Percentiles rank a stretch among this genome's conserved stretches.
Conservation (phyloP, 495 filamentous ascomycete genomes). For the Aspergillus ellipticus region DNA sequence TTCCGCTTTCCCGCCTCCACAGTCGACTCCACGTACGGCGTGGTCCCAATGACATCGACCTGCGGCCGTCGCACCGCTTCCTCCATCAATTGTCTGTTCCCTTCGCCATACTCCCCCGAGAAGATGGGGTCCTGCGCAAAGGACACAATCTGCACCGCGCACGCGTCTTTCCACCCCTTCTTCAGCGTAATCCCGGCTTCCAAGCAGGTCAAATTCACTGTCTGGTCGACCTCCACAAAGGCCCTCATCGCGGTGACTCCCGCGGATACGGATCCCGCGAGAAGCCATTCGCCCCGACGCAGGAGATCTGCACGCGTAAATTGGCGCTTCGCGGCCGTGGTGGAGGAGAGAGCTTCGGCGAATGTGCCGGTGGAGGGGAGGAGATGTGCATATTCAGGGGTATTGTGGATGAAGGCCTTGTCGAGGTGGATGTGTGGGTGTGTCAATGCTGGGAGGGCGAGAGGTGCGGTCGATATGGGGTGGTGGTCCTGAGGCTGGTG, state of each 20-base stretch:
- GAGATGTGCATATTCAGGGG: conserved; percentile 56
- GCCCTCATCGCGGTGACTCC: conserved; percentile 71
- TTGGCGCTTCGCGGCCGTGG: conserved; percentile 55
- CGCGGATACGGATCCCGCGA: conserved; percentile 60
- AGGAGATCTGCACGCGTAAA: conserved; percentile 60
- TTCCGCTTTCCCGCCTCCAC: conserved; percentile 49
- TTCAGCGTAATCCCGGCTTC: conserved; percentile 57
- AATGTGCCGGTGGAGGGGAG: conserved; percentile 59
- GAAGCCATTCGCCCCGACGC: conserved; percentile 58
- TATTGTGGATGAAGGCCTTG: conserved; percentile 64
- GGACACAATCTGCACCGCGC: conserved; percentile 65
- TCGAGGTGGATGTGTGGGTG: conserved; percentile 78
- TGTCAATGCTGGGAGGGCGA: conserved; percentile 54
- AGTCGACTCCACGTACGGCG: conserved; percentile 66
- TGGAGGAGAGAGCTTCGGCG: conserved; percentile 61
- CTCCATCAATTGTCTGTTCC: conserved; percentile 46
- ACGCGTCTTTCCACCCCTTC: conserved; percentile 47
- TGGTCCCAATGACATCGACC: conserved; percentile 63
- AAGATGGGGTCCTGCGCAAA: conserved; percentile 73
- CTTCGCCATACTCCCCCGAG: conserved; percentile 46
- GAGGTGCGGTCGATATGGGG: conserved; percentile 13
- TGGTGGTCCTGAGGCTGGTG: conserved; percentile 8
- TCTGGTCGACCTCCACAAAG: conserved; percentile 70
- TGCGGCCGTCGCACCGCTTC: conserved; percentile 35
- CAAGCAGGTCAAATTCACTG: conserved; percentile 55